Percentiles rank a stretch among this genome's conserved stretches.
Conservation (phyloP, 2,329 filamentous ascomycete genomes). For the Pestalotiopsis sp. region DNA sequence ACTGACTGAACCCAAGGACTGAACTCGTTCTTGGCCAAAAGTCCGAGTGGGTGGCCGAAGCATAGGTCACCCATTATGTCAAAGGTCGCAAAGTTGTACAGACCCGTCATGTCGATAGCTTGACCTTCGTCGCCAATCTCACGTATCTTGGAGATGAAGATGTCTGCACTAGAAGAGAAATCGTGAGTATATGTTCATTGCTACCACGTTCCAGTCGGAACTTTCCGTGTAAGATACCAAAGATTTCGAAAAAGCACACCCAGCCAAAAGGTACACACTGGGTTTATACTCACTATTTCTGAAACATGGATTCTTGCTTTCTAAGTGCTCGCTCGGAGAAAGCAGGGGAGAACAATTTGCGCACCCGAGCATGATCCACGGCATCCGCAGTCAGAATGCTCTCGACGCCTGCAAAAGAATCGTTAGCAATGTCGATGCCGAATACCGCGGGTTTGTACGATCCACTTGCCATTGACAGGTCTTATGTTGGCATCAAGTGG, state of each 20-base stretch:
- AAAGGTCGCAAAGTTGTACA: constrained; percentile 23
- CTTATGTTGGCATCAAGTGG: constrained; percentile 17
- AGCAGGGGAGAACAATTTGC: constrained; percentile 21
- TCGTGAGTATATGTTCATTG: not conserved
- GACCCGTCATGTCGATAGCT: constrained; percentile 20
- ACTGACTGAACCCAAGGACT: constrained; percentile 22
- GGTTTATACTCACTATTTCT: constrained; percentile 26
- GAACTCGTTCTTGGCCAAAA: constrained; percentile 20
- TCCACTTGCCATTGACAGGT: constrained; percentile 18
- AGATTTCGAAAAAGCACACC: not conserved
- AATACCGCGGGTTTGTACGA: not conserved
- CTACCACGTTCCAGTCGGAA: not conserved
- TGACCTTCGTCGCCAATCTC: constrained; percentile 22
- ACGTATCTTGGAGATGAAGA: constrained; percentile 37
- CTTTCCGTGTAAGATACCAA: not conserved
- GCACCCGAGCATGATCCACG: constrained; percentile 19
- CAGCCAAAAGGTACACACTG: not conserved
- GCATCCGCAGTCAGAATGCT: constrained; percentile 20
- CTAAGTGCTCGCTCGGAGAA: constrained; percentile 22
- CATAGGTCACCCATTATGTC: constrained; percentile 24
- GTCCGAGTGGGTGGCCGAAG: constrained; percentile 20
- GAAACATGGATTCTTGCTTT: constrained; percentile 27
- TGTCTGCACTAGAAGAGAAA: constrained; percentile 23
- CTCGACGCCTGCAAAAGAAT: constrained; percentile 9
- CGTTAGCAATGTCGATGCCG: not conserved